phyloP scores from a whole-genome alignment of 805 yeast species.

The Lipomyces orientalis region DNA sequence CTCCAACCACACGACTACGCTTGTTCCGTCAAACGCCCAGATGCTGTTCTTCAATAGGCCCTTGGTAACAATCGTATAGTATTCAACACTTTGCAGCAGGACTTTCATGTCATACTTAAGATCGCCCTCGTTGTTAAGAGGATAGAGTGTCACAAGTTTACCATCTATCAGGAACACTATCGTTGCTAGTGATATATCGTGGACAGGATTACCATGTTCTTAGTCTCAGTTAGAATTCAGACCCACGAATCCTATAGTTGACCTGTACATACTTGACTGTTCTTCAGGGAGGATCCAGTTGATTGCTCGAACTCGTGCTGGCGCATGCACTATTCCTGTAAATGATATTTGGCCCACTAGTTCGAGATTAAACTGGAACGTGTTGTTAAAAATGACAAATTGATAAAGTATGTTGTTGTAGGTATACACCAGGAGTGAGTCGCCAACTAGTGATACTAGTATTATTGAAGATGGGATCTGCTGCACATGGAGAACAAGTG shows the following conservation, averaged over 20 bases:
- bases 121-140: conserved; percentile 30
- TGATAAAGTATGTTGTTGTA: conserved; percentile 44
- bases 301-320: conserved; percentile 48
- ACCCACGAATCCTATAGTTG: neutral
- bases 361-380: conserved; percentile 39
- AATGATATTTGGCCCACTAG: conserved; percentile 46
- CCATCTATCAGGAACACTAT: conserved; percentile 48
- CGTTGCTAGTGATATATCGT: conserved; percentile 38
- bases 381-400: conserved; percentile 39
- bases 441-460: conserved; percentile 41
- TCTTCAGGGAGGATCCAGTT: conserved; percentile 42
- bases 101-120: conserved; percentile 40
- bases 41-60: conserved; percentile 42
- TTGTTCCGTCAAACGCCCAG: conserved; percentile 52
- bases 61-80: conserved; percentile 41
- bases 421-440: conserved; percentile 47
- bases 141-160: conserved; percentile 43
- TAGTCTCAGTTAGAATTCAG: neutral
- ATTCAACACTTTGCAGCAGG: conserved; percentile 48
- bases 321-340: conserved; percentile 47
- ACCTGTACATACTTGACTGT: conserved; percentile 23
- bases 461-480: conserved; percentile 44
- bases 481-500: conserved; percentile 43
- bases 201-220: conserved; percentile 34
- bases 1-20: conserved; percentile 40